These are phyloP conservation scores for Sugiyamaella sp. DNA, from an alignment of 1,139 yeast species.

Conservation along the genomic window DNA sequence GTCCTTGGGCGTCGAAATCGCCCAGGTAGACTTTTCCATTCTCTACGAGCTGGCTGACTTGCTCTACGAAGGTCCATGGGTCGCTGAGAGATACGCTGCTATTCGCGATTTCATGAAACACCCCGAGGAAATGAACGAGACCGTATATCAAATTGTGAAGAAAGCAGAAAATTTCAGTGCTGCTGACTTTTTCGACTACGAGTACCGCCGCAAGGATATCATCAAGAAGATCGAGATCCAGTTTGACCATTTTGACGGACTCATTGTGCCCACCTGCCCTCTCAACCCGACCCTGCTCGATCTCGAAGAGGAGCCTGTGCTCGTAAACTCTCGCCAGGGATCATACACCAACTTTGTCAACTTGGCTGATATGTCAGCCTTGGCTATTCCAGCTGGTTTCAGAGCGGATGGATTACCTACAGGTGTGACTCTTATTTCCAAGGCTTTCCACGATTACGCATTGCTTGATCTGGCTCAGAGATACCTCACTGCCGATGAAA, in stretches of 20 bases:
- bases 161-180: constrained; percentile 81
- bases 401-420: constrained; percentile 81
- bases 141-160: constrained; percentile 72
- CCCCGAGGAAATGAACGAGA: constrained; percentile 76
- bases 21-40: constrained; percentile 69
- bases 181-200: constrained; percentile 79
- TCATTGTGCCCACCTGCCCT: constrained; percentile 93
- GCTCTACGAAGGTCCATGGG: constrained; percentile 99
- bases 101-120: constrained; percentile 70
- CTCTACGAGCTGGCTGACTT: constrained; percentile 82
- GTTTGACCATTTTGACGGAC: constrained; percentile 65
- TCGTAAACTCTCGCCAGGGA: constrained; percentile 86
- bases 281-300: constrained; percentile 79
- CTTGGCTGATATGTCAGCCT: constrained; percentile 88
- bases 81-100: constrained; percentile 89
- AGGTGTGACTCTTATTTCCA: constrained; percentile 83
- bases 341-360: constrained; percentile 97
- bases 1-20: constrained; percentile 58
- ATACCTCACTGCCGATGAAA: constrained; percentile 56
- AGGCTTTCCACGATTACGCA: constrained; percentile 85
- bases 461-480: constrained; percentile 78
- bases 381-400: constrained; percentile 91
- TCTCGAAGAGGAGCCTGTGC: constrained; percentile 75
- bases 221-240: constrained; percentile 62
- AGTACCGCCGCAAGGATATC: constrained; percentile 78